phyloP scores from a whole-genome alignment of 2,329 filamentous ascomycete genomes.

The Aspergillus brasiliensis region DNA sequence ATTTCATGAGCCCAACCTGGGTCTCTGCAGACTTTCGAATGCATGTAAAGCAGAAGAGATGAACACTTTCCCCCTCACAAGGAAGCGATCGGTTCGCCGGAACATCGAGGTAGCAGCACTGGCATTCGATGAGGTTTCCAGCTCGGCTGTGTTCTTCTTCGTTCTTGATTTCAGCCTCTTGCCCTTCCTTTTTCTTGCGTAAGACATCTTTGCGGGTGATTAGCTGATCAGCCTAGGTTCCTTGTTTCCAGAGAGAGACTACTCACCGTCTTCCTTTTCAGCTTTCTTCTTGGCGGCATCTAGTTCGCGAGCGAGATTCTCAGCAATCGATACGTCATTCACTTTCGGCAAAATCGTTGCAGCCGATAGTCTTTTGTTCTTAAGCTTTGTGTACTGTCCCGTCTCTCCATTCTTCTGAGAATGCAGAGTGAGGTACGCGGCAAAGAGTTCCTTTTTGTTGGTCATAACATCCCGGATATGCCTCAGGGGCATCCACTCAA shows the following conservation, averaged over 20 bases:
- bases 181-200: constrained; percentile 24
- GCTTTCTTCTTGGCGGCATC: constrained; percentile 28
- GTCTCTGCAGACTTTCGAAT: constrained; percentile 66
- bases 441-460: constrained; percentile 32
- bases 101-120: constrained; percentile 70
- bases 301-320: constrained; percentile 25
- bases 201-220: constrained; percentile 10
- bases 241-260: background rate
- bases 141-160: constrained; percentile 43
- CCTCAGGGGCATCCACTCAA: constrained; percentile 38
- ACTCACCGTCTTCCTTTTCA: constrained; percentile 24
- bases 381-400: constrained; percentile 23
- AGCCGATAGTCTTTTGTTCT: constrained; percentile 13
- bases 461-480: constrained; percentile 40
- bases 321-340: background rate
- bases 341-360: background rate
- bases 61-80: constrained; percentile 61
- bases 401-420: constrained; percentile 20
- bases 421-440: constrained; percentile 31
- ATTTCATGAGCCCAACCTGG: constrained; percentile 69
- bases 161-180: constrained; percentile 35
- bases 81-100: constrained; percentile 68
- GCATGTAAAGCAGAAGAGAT: constrained; percentile 73
- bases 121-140: constrained; percentile 66
- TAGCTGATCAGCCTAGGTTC: background rate